These are phyloP conservation scores for Nymphaea thermarum DNA, from an alignment of 164 flowering plant genomes.

Conservation along the genomic window DNA sequence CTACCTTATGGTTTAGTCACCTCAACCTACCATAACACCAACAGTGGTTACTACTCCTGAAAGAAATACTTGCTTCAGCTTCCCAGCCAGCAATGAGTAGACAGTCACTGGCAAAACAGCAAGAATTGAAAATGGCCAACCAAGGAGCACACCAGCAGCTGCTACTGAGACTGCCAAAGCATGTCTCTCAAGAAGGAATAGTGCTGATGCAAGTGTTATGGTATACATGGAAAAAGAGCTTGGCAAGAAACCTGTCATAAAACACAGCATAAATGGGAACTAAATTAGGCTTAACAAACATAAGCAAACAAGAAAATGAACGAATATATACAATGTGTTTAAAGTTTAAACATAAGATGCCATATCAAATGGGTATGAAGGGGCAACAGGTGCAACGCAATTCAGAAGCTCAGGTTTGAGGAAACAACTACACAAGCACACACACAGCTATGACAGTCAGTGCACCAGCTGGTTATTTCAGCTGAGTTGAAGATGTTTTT, in stretches of 20 bases:
- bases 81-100: conserved; percentile 40
- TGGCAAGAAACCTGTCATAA: conserved; percentile 74
- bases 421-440: too few species aligned
- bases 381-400: too few species aligned
- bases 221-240: conserved; percentile 99
- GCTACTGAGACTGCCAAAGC: conserved; percentile 75
- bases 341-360: too few species aligned
- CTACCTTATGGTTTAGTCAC: not conserved
- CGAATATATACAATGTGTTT: too few species aligned
- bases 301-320: not conserved
- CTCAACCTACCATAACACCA: conserved; percentile 51
- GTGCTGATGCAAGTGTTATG: conserved; percentile 74
- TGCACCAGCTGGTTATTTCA: too few species aligned
- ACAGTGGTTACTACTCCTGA: conserved; percentile 58
- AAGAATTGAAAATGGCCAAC: conserved; percentile 96
- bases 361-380: too few species aligned
- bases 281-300: not conserved
- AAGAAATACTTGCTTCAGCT: conserved; percentile 55
- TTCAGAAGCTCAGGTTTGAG: too few species aligned
- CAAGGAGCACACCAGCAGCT: conserved; percentile 77
- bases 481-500: too few species aligned
- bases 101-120: conserved; percentile 71
- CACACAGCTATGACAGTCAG: too few species aligned
- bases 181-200: conserved; percentile 66
- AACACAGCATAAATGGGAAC: not conserved